These are phyloP conservation scores for Backusella liffmaniae DNA, from an alignment of 192 early-diverging fungal species.

Conservation along the genomic window DNA sequence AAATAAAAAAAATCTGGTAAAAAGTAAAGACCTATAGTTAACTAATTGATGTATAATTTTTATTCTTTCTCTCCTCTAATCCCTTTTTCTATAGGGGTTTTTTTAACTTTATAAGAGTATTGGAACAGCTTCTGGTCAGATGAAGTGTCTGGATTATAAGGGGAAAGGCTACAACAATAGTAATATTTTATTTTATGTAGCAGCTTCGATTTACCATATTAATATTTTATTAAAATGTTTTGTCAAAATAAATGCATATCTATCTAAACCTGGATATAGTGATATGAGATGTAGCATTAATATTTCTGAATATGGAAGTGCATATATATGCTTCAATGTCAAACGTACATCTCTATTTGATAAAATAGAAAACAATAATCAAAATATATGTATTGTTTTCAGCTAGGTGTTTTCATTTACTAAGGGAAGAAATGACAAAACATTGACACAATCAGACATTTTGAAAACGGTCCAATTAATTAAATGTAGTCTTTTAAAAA, in stretches of 20 bases:
- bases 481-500: not conserved
- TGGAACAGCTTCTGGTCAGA: not conserved
- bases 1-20: not conserved
- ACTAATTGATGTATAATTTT: not conserved
- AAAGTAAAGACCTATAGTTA: not conserved
- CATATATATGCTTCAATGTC: not conserved
- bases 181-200: not conserved
- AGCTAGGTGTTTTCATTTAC: not conserved
- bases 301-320: slow-evolving; percentile 9
- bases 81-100: not conserved
- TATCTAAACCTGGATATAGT: not conserved
- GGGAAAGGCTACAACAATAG: not conserved
- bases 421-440: not conserved
- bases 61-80: not conserved
- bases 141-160: not conserved
- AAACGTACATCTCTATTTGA: not conserved
- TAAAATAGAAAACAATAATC: not conserved
- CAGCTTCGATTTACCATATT: not conserved
- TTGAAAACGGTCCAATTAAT: not conserved
- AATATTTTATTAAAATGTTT: slow-evolving; percentile 1
- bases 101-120: not conserved
- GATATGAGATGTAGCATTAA: not conserved
- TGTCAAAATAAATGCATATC: not conserved
- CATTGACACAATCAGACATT: not conserved
- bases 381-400: not conserved